phyloP scores from a whole-genome alignment of 805 yeast genomes.

The Myxozyma kluyveri region DNA sequence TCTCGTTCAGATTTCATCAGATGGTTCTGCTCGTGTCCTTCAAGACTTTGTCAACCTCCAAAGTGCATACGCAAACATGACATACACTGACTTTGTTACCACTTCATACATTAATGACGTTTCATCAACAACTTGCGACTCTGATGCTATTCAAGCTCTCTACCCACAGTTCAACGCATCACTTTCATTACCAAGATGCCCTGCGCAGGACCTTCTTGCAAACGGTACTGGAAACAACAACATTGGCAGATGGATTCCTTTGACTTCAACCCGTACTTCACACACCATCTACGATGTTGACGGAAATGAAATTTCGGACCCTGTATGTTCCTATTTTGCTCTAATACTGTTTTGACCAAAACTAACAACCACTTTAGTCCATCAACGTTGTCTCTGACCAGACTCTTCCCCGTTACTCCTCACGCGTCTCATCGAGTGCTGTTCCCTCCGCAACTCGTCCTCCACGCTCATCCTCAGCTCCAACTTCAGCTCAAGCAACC shows the following conservation, averaged over 20 bases:
- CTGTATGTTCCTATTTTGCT: constrained; percentile 10
- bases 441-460: constrained; percentile 3
- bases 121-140: constrained; percentile 33
- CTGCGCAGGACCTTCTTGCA: constrained; percentile 38
- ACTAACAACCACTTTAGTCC: neutral
- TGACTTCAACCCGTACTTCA: constrained; percentile 33
- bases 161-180: constrained; percentile 36
- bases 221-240: constrained; percentile 43
- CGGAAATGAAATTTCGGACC: constrained; percentile 35
- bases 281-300: constrained; percentile 36
- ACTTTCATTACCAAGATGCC: constrained; percentile 40
- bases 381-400: constrained; percentile 25
- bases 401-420: constrained; percentile 7
- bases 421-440: constrained; percentile 8
- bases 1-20: constrained; percentile 56
- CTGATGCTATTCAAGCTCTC: constrained; percentile 25
- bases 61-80: constrained; percentile 49
- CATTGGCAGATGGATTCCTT: constrained; percentile 37
- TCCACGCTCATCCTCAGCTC: constrained; percentile 1
- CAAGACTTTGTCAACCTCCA: constrained; percentile 64
- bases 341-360: neutral
- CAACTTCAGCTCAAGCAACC: neutral
- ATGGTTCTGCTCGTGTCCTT: constrained; percentile 43
- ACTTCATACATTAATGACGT: constrained; percentile 20
- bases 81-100: constrained; percentile 26